These are phyloP conservation scores for Spizellomyces sp. DNA, from an alignment of 192 early-diverging fungal genomes.

Conservation along the genomic window DNA sequence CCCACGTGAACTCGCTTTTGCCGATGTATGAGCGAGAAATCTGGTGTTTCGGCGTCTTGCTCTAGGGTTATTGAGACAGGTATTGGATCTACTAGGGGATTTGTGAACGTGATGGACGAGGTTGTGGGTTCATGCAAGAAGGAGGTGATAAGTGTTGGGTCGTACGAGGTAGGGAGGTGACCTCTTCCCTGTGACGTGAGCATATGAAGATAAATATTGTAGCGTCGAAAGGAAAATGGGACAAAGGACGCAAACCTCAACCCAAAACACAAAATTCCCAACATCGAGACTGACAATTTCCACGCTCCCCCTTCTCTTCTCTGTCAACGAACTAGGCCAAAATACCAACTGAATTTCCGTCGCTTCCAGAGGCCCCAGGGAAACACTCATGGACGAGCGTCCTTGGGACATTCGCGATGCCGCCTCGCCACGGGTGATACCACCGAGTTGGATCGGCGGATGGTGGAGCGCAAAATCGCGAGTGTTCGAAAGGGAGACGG, in stretches of 20 bases:
- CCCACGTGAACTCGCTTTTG: slow-evolving; percentile 31
- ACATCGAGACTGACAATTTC: slow-evolving; percentile 28
- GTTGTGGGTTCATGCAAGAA: slow-evolving; percentile 34
- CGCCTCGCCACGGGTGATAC: neutral
- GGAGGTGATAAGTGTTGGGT: slow-evolving; percentile 27
- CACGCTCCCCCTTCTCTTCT: slow-evolving; percentile 20
- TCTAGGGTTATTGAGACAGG: slow-evolving; percentile 37
- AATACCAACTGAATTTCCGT: slow-evolving; percentile 47
- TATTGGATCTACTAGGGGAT: slow-evolving; percentile 49
- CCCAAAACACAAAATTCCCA: slow-evolving; percentile 36
- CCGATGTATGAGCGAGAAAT: slow-evolving; percentile 42
- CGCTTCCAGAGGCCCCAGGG: slow-evolving; percentile 34
- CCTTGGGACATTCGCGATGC: neutral
- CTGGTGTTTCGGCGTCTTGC: neutral
- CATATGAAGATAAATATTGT: neutral
- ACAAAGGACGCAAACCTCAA: slow-evolving; percentile 27
- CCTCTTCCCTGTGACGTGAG: slow-evolving; percentile 37
- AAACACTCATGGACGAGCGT: neutral
- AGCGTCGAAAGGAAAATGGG: no score
- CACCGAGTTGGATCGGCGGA: slow-evolving; percentile 1
- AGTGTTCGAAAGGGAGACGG: slow-evolving; percentile 34
- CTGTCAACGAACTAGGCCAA: slow-evolving; percentile 53
- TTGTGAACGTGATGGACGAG: slow-evolving; percentile 42
- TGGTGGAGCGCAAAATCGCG: slow-evolving; percentile 44
- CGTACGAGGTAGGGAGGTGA: slow-evolving; percentile 43